These are phyloP conservation scores for Ceratocystis albifundus DNA, from an alignment of 2,329 filamentous ascomycete species.

Conservation along the genomic window DNA sequence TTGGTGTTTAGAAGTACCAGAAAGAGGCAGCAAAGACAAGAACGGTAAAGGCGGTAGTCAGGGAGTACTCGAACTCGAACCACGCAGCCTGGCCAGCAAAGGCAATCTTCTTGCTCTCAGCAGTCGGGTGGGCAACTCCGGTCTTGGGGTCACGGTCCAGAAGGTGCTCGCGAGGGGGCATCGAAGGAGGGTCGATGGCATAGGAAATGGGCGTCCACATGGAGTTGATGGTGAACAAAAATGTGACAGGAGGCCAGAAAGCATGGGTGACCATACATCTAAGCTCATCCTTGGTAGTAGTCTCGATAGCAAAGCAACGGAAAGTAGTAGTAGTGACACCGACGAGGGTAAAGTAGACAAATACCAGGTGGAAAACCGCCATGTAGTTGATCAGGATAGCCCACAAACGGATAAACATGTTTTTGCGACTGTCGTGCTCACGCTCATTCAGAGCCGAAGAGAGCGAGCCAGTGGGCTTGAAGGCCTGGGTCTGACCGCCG, in stretches of 20 bases:
- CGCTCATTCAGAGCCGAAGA: conserved; percentile 47
- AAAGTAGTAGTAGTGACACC: conserved; percentile 41
- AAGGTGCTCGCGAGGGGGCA: conserved; percentile 47
- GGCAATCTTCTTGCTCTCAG: conserved; percentile 43
- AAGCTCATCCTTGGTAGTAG: conserved; percentile 34
- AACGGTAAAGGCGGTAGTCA: conserved; percentile 40
- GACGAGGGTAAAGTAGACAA: conserved; percentile 43
- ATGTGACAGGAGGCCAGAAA: conserved; percentile 50
- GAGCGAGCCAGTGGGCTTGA: conserved; percentile 50
- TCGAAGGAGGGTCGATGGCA: conserved; percentile 46
- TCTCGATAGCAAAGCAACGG: conserved; percentile 37
- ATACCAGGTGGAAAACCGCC: conserved; percentile 43
- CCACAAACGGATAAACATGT: conserved; percentile 43
- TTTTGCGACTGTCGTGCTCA: conserved; percentile 39
- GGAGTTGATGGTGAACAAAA: conserved; percentile 43
- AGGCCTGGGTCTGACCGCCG: conserved; percentile 46
- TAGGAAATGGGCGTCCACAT: conserved; percentile 50
- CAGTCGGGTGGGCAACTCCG: conserved; percentile 41
- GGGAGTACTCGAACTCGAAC: conserved; percentile 45
- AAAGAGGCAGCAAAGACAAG: conserved; percentile 39
- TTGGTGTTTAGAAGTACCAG: conserved; percentile 21
- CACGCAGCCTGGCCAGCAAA: conserved; percentile 43
- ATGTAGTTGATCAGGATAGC: conserved; percentile 46
- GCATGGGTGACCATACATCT: conserved; percentile 47
- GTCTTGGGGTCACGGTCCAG: conserved; percentile 45